Evolutionary conservation across 805 yeast species (phyloP).

Genomic region (Yamadazyma paraphyllophila): DNA sequence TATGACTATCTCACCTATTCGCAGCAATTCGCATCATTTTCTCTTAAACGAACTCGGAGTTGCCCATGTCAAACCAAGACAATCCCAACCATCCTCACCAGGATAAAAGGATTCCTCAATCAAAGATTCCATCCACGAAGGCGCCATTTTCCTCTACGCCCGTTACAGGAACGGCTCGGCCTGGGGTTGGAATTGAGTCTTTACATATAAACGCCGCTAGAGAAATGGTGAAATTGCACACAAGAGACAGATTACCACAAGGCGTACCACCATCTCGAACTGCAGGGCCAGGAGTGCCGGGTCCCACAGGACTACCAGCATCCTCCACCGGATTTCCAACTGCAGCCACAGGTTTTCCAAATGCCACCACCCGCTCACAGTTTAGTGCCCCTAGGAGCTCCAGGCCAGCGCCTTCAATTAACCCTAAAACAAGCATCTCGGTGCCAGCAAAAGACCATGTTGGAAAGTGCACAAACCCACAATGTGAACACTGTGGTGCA

Average conservation of each 20-base stretch:
- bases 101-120: background rate
- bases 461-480: slow-evolving; percentile 40
- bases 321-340: background rate
- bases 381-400: background rate
- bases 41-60: slow-evolving; percentile 1
- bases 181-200: slow-evolving; percentile 45
- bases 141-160: background rate
- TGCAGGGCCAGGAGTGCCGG: too few relatives aligned
- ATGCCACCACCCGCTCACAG: background rate
- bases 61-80: slow-evolving; percentile 1
- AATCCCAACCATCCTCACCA: background rate
- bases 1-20: background rate
- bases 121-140: background rate
- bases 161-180: background rate
- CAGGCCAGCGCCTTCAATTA: background rate
- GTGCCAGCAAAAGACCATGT: slow-evolving; percentile 46
- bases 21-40: slow-evolving; percentile 1
- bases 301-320: background rate
- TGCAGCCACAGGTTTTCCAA: background rate
- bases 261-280: slow-evolving; percentile 2
- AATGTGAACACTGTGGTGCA: slow-evolving; percentile 64
- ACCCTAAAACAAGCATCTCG: slow-evolving; percentile 12
- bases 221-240: slow-evolving; percentile 54
- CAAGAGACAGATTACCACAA: slow-evolving; percentile 36
- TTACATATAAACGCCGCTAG: slow-evolving; percentile 61